These are phyloP conservation scores for Hymenoscyphus occultus DNA, from an alignment of 2,329 filamentous ascomycete genomes.

Conservation along the genomic window DNA sequence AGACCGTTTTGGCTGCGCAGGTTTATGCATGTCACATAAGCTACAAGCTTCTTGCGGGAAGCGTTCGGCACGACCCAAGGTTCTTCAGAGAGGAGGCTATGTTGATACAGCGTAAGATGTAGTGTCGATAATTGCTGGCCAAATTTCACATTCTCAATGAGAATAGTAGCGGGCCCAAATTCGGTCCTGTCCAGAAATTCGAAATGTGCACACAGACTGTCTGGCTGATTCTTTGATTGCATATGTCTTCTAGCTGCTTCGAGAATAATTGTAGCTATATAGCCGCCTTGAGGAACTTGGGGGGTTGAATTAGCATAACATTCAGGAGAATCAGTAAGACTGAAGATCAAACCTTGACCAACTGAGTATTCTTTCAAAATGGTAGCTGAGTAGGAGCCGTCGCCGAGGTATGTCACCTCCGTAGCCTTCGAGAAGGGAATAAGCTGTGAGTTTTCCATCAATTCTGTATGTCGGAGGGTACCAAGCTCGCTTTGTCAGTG, in stretches of 20 bases:
- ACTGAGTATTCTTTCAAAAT: too few relatives aligned
- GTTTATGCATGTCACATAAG: constrained; percentile 1
- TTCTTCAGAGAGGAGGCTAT: neutral
- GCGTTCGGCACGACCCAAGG: neutral
- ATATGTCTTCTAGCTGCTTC: constrained; percentile 5
- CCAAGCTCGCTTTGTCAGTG: too few relatives aligned
- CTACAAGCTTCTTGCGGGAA: neutral
- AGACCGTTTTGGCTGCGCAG: neutral
- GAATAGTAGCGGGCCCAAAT: neutral
- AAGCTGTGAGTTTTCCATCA: too few relatives aligned
- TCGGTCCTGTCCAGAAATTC: neutral
- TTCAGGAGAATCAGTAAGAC: too few relatives aligned
- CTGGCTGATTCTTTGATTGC: neutral
- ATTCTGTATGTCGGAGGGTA: too few relatives aligned
- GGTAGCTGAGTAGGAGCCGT: too few relatives aligned
- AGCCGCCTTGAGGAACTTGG: constrained; percentile 9
- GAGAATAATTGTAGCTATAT: neutral
- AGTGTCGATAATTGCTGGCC: constrained; percentile 8
- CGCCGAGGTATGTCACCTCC: too few relatives aligned
- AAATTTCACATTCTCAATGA: constrained; percentile 8
- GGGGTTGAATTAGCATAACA: too few relatives aligned
- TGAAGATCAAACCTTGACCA: too few relatives aligned
- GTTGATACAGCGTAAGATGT: constrained; percentile 8
- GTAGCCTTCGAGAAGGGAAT: too few relatives aligned
- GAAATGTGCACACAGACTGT: constrained; percentile 6